Conservation (phyloP, 768 basidiomycete genomes). For the Crassisporium funariophilum region DNA sequence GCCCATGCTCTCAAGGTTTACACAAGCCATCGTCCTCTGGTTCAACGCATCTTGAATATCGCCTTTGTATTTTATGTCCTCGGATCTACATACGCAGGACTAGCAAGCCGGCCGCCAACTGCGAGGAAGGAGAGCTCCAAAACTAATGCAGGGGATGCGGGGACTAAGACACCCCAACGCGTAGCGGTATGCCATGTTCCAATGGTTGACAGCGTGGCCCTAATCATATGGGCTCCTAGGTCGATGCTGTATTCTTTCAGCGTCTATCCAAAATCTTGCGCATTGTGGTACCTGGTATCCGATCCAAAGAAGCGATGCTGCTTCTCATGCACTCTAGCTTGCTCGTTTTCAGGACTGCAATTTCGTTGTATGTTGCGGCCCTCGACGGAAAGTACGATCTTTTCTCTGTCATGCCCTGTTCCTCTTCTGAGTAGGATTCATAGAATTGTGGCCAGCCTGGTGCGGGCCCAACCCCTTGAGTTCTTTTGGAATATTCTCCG, state of each 20-base stretch:
- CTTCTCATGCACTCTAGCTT: constrained; percentile 88
- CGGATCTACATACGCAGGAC: constrained; percentile 57
- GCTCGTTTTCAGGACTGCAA: constrained; percentile 85
- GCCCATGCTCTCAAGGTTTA: constrained; percentile 56
- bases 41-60: constrained; percentile 72
- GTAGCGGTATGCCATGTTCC: constrained; percentile 61
- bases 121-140: constrained; percentile 28
- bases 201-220: background rate
- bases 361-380: constrained; percentile 92
- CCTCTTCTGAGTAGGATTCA: background rate
- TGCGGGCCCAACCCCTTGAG: constrained; percentile 75
- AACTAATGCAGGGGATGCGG: constrained; percentile 35
- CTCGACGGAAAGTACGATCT: constrained; percentile 82
- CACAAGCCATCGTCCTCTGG: constrained; percentile 59
- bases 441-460: constrained; percentile 94
- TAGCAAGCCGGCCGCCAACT: constrained; percentile 46
- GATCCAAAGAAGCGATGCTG: constrained; percentile 85
- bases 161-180: constrained; percentile 46
- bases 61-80: constrained; percentile 75
- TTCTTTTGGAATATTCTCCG: constrained; percentile 85
- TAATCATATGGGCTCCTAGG: constrained; percentile 42
- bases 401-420: background rate
- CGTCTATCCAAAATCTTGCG: constrained; percentile 74
- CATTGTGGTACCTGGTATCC: constrained; percentile 86
- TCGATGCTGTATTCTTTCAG: constrained; percentile 91